Evolutionary conservation across 352 stramenopile species (phyloP).

Genomic region (Phytophthora pisi): DNA sequence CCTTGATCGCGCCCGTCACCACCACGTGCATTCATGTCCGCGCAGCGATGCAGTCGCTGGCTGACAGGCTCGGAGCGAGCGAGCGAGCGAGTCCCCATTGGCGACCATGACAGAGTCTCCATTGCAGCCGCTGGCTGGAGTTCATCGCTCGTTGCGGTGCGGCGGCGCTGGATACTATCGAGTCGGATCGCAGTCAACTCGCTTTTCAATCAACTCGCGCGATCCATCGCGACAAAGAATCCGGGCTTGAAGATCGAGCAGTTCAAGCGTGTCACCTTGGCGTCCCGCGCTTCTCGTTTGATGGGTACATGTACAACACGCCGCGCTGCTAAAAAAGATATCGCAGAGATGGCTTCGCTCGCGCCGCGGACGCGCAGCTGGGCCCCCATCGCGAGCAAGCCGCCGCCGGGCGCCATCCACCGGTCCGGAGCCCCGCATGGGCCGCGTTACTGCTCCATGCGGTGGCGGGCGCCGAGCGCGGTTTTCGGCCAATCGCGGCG

Average conservation of each 20-base stretch:
- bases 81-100: background rate
- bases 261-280: conserved; percentile 15
- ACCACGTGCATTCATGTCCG: too few species aligned
- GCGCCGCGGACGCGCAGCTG: conserved; percentile 11
- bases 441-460: conserved; percentile 20
- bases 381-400: conserved; percentile 2
- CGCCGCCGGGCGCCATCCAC: background rate
- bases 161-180: background rate
- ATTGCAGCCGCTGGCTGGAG: background rate
- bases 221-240: background rate
- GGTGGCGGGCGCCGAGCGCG: background rate
- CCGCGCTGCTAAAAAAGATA: conserved; percentile 25
- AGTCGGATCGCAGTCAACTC: background rate
- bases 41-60: too few species aligned
- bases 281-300: conserved; percentile 21
- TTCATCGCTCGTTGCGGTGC: background rate
- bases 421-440: background rate
- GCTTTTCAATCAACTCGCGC: background rate
- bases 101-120: background rate
- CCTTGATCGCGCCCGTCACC: conserved; percentile 3
- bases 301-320: conserved; percentile 19
- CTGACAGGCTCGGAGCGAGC: too few species aligned
- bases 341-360: conserved; percentile 18
- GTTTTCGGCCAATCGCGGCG: too few species aligned
- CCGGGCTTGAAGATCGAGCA: conserved; percentile 14